Evolutionary conservation across 2,329 filamentous ascomycete species (phyloP).

Genomic region (Trichophyton rubrum): DNA sequence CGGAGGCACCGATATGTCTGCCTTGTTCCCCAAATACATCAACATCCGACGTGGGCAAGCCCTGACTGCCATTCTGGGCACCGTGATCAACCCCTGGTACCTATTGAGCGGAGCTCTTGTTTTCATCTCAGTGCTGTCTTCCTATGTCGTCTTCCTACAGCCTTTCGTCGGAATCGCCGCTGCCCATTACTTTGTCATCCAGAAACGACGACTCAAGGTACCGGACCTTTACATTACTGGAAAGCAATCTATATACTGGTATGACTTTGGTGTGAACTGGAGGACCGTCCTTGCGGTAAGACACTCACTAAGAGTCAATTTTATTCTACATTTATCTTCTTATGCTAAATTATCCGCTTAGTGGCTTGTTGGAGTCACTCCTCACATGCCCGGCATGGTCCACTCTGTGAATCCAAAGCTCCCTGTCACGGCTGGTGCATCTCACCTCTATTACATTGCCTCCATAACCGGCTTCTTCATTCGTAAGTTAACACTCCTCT

Average conservation of each 20-base stretch:
- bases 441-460: conserved; percentile 31
- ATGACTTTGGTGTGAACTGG: conserved; percentile 33
- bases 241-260: conserved; percentile 37
- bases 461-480: conserved; percentile 32
- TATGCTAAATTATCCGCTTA: conserved; percentile 11
- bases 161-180: conserved; percentile 29
- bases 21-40: conserved; percentile 41
- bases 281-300: conserved; percentile 23
- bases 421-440: conserved; percentile 19
- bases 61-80: conserved; percentile 20
- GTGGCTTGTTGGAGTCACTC: conserved; percentile 9
- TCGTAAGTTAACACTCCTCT: conserved; percentile 12
- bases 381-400: conserved; percentile 26
- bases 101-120: conserved; percentile 35
- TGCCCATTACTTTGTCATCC: conserved; percentile 25
- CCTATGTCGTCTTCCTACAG: conserved; percentile 37
- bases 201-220: conserved; percentile 30
- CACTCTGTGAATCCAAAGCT: conserved; percentile 18
- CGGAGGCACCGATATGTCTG: conserved; percentile 43
- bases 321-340: background rate
- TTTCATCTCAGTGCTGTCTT: conserved; percentile 37
- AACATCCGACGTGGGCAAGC: conserved; percentile 46
- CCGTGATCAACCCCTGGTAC: conserved; percentile 36
- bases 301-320: background rate
- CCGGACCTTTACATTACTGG: conserved; percentile 36